Evolutionary conservation across 495 filamentous ascomycete genomes (phyloP).

Genomic region (Penicillium nucicola): DNA sequence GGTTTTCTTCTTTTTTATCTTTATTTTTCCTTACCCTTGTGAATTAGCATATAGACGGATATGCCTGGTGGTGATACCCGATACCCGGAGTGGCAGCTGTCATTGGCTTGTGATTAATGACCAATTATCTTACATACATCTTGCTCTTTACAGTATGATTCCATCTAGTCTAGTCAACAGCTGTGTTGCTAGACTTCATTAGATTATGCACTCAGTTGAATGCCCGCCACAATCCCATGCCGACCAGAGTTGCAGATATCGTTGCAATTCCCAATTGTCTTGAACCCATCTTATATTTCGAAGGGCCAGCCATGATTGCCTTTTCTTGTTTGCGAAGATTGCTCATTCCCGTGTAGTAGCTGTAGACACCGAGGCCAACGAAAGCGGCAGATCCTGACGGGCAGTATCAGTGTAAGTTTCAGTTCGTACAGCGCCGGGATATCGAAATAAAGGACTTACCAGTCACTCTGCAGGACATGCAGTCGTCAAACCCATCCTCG

Average conservation of each 20-base stretch:
- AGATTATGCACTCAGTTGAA: slow-evolving; percentile 41
- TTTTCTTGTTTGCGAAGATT: slow-evolving; percentile 70
- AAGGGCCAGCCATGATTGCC: slow-evolving; percentile 65
- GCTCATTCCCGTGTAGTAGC: slow-evolving; percentile 72
- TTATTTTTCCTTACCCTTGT: slow-evolving; percentile 12
- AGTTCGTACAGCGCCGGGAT: neutral
- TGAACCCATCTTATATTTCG: slow-evolving; percentile 73
- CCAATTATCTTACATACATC: slow-evolving; percentile 22
- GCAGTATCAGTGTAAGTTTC: slow-evolving; percentile 4
- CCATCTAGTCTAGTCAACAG: slow-evolving; percentile 4
- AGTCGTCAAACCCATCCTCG: slow-evolving; percentile 67
- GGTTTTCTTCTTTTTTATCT: slow-evolving; percentile 8
- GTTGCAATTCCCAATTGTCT: slow-evolving; percentile 65
- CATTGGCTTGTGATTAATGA: slow-evolving; percentile 26
- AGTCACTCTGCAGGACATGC: slow-evolving; percentile 62
- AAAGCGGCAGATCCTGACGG: slow-evolving; percentile 74
- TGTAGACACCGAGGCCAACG: slow-evolving; percentile 85
- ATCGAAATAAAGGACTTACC: slow-evolving; percentile 43
- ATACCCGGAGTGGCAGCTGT: slow-evolving; percentile 39
- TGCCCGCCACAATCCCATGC: slow-evolving; percentile 61
- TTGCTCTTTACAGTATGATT: neutral
- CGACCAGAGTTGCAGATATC: slow-evolving; percentile 67
- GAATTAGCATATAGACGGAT: slow-evolving; percentile 40
- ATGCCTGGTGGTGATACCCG: slow-evolving; percentile 40
- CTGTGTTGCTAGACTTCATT: neutral